A percentile compares a stretch with the other conserved stretches of the same genome.
phyloP scores from a whole-genome alignment of 352 stramenopile species.

The Pythium dissotocum region DNA sequence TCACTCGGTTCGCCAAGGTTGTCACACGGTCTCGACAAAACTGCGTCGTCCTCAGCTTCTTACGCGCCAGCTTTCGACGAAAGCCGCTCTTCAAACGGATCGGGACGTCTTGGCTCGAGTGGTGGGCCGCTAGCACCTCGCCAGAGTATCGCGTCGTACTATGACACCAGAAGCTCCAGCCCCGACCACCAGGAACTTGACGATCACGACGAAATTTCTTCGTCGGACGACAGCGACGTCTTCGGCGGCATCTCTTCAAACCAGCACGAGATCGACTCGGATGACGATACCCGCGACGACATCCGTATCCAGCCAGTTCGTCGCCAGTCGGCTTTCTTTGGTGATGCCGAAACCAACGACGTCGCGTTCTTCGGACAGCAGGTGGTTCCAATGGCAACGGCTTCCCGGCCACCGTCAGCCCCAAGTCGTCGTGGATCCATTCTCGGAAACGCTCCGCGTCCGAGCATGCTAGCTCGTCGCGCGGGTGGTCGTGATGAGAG shows the following conservation, averaged over 20 bases:
- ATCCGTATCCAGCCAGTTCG: not conserved
- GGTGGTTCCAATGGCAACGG: not conserved
- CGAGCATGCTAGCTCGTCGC: conserved; percentile 12
- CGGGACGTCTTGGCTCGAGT: conserved; percentile 8
- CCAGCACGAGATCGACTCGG: not conserved
- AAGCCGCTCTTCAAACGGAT: conserved; percentile 18
- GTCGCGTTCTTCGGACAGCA: conserved; percentile 26
- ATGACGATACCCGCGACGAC: not conserved
- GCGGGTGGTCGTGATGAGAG: conserved; percentile 41
- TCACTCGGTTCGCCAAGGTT: conserved; percentile 4
- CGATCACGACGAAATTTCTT: conserved; percentile 16
- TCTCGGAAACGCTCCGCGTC: conserved; percentile 8
- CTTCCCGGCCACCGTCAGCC: not conserved
- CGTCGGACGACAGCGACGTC: conserved; percentile 22
- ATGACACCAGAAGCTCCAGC: not conserved
- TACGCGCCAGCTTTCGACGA: conserved; percentile 14
- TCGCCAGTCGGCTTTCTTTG: conserved; percentile 19
- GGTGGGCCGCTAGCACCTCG: conserved; percentile 14
- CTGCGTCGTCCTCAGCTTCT: conserved; percentile 24
- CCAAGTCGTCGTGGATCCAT: conserved; percentile 16
- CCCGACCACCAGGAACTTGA: not conserved
- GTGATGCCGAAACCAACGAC: conserved; percentile 7
- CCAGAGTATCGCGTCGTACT: conserved; percentile 15
- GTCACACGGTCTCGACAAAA: conserved; percentile 26
- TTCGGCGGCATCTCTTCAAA: conserved; percentile 4